Base-by-base conservation (phyloP, 768 basidiomycete species). In the Trichaptum fuscoviolaceum region DNA sequence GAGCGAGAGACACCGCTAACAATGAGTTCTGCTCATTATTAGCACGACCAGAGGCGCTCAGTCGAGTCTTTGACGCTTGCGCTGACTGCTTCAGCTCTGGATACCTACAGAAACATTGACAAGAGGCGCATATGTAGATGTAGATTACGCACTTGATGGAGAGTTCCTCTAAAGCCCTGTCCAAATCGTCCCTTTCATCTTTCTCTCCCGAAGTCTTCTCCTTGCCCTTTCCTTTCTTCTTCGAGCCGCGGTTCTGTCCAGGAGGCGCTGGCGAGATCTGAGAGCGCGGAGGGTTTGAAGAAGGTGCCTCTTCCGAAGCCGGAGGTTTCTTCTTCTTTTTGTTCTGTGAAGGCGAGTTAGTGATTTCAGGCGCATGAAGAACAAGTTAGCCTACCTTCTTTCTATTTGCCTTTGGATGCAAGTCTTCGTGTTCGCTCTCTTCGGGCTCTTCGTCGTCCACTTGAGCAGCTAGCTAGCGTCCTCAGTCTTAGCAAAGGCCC, bases 131-230 rank as follows among this genome's bases (percentile, higher is more conserved):
- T 10, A 35, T 20, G 23, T 35, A 6, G 3, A 65, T 26, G 35
- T 20, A 15, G 5, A 64, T 7, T 57, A 76, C 81, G 57, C 74
- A 92, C 91, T 93, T 89, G 62, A 88, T 68, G 0, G 90, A 87
- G n/a, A 98, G 81, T 71, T 97, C 94, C 1, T 88, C 90, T 10
- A 98, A 80, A 0, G 89, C 95, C 64, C 85, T 81, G 70, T 97
- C 95, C 27, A 99, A 78, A 69, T 98, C 94, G 71, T 95, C 91
- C 65, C 81, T 76, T 17, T 83, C 86, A 0, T 83, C 84, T 63
- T 86, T 75, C 71, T 79, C 89, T 35, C 74, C 78, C 76, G 86
- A 87, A 65, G 83, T 86, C 73, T 89, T n/a, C n/a, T n/a, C 30
- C 30, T 52, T 91, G 5, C 79, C 83, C 69, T 86, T 86, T 0